A percentile compares a stretch with the other conserved stretches of the same genome.
These are phyloP conservation scores for Cladosporium oxysporum DNA, from an alignment of 2,329 filamentous ascomycete species.

Conservation along the genomic window DNA sequence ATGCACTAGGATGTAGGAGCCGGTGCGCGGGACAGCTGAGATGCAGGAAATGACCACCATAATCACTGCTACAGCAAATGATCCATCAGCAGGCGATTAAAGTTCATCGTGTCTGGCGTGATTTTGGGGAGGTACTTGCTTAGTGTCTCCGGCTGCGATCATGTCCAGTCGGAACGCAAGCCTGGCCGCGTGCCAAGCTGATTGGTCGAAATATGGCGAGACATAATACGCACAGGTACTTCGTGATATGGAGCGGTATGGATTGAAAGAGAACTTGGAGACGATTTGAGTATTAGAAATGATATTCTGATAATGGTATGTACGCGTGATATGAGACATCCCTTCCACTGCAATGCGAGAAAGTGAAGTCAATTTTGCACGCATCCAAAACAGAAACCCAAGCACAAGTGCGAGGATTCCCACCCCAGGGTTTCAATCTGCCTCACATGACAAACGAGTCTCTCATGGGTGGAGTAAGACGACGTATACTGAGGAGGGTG, in stretches of 20 bases:
- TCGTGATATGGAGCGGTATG: neutral
- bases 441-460: slow-evolving; percentile 40
- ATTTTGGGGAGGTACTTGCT: neutral
- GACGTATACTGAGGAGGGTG: slow-evolving; percentile 38
- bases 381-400: slow-evolving; percentile 14
- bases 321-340: slow-evolving; percentile 21
- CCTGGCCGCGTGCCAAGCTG: neutral
- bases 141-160: neutral
- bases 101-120: neutral
- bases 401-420: slow-evolving; percentile 7
- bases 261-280: neutral
- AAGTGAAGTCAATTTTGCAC: slow-evolving; percentile 20
- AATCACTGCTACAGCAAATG: neutral
- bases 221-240: neutral
- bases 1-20: neutral
- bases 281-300: neutral
- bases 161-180: slow-evolving; percentile 1
- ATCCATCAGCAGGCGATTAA: neutral
- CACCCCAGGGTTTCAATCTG: slow-evolving; percentile 26
- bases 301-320: neutral
- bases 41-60: slow-evolving; percentile 3
- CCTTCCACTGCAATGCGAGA: slow-evolving; percentile 18
- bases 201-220: slow-evolving; percentile 5
- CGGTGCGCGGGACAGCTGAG: slow-evolving; percentile 2
- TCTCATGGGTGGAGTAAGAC: slow-evolving; percentile 33